A percentile compares a stretch with the other conserved stretches of the same genome.
These are phyloP conservation scores for Fallopia convolvulus DNA, from an alignment of 148 eudicot genomes.

Conservation along the genomic window DNA sequence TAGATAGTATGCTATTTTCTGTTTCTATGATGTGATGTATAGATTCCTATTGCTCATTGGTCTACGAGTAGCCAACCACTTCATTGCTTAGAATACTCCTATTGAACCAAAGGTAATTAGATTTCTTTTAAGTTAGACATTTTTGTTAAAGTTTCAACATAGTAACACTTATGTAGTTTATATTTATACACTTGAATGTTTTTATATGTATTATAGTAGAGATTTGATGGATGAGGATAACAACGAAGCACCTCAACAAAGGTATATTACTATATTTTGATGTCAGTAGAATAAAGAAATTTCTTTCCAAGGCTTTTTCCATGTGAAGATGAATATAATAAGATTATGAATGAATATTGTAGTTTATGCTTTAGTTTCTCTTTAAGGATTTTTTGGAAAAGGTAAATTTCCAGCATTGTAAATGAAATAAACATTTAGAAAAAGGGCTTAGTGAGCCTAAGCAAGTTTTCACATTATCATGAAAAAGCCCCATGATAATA, in stretches of 20 bases:
- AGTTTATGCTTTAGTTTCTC: too few species aligned
- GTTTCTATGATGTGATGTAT: too few species aligned
- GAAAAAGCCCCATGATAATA: too few species aligned
- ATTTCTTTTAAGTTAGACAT: neutral
- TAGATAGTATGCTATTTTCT: too few species aligned
- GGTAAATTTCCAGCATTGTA: too few species aligned
- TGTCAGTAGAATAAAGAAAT: conserved; percentile 3
- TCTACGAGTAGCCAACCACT: too few species aligned
- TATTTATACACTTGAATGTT: neutral
- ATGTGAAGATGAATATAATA: neutral
- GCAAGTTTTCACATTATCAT: too few species aligned
- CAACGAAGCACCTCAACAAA: neutral
- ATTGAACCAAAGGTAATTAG: conserved; percentile 17
- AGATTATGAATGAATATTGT: too few species aligned
- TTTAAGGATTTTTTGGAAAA: too few species aligned
- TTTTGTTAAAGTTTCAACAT: neutral
- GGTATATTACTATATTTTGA: neutral
- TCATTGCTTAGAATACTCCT: conserved; percentile 21
- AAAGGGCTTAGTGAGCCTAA: too few species aligned
- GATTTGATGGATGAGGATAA: conserved; percentile 3
- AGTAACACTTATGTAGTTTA: neutral
- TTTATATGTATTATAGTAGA: conserved; percentile 9
- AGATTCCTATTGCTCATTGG: too few species aligned
- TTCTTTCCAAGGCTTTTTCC: conserved; percentile 10
- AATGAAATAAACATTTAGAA: too few species aligned